Base-by-base conservation (phyloP, 345 rosid genomes). In the Combretum micranthum region DNA sequence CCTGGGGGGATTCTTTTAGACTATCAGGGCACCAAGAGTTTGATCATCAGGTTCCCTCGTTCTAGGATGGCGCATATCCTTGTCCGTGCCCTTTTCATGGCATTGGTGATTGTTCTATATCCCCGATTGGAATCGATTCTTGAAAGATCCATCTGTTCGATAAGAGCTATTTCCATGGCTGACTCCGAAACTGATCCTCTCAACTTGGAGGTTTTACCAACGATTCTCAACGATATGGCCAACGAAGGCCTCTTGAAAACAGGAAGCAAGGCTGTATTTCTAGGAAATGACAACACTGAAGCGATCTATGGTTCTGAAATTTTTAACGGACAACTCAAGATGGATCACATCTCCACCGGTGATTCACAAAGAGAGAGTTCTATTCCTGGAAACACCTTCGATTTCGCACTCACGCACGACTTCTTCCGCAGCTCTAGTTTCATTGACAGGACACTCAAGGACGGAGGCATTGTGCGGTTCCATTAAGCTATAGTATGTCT, bases 381-480 rank as follows among this genome's bases (percentile, higher is more conserved):
- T n/a, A 66, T 76, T 46, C 75, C 69, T 0, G 63, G 57, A 2
- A 74, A 80, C 56, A 69, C 78, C 14, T 75, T 77, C 55, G 75
- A 83, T 69, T 63, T 83, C 12, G 66, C 72, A 61, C 76, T 90
- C 73, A 64, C 83, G 14, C 52, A 51, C n/a, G 63, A 62, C 68
- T 77, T 63, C 52, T 61, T 56, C 25, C 55, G 56, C 3, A 59
- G 75, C 2, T 52, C 57, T 1, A 69, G 76, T 15, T 81, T 90
- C 74, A 68, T 90, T 6, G 88, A 87, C 51, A 64, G 84, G 18
- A 60, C 64, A 42, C 83, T 90, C 44, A 84, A 77, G 79, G 56
- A 73, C 2, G 95, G 87, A 0, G 95, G 93, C 20, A 55, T 84
- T 37, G 74, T 64, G 80, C 63, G 18, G 52, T 81, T 42, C 78